Evolutionary conservation across 2,329 filamentous ascomycete species (phyloP), one percentile per base, ranked within the genome.

Genomic region (Onygenales sp.): DNA sequence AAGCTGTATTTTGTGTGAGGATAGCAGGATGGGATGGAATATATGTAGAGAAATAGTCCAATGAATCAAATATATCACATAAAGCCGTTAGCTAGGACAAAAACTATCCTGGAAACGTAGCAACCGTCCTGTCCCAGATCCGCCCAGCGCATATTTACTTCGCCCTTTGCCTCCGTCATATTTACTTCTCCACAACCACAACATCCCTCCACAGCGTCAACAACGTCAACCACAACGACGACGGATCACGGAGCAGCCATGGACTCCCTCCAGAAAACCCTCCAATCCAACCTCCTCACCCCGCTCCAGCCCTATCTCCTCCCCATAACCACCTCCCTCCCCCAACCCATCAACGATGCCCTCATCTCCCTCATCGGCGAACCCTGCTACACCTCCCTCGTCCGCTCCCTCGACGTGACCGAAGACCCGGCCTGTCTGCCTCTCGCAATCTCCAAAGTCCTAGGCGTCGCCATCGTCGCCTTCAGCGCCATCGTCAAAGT

Each of bases 401-500:
- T 98, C 58, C 84, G 93, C 65, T 85, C 96, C 65, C 79, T 98
- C 67, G 86, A 95, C 73, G 67, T 78, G 51, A 77, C 86, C 63
- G 80, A 83, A 58, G 82, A 89, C 65, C 79, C 81, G 5, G 83
- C 81, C 55, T 98, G 93, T 77, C 74, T 95, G 63, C 93, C 93
- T 67, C 83, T 96, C 50, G 91, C 84, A 61, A 81, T 97, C 66
- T 94, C 88, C 65, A 98, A 98, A 75, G 89, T 80, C 2, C 84
- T 98, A 13, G 92, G 93, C 54, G 85, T 97, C 62, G 93, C 85
- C 68, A 98, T 98, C 73, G 90, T 98, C 66, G 86, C 81, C 61
- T 89, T 90, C 51, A 91, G 87, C 32, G 85, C 88, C 52, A 83
- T 97, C 63, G 91, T 98, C 76, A 98, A 98, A 76, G 84, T 98